A percentile compares a stretch with the other conserved stretches of the same genome.
These are phyloP conservation scores for Cyberlindnera subsufficiens DNA, from an alignment of 805 yeast species.

Conservation along the genomic window DNA sequence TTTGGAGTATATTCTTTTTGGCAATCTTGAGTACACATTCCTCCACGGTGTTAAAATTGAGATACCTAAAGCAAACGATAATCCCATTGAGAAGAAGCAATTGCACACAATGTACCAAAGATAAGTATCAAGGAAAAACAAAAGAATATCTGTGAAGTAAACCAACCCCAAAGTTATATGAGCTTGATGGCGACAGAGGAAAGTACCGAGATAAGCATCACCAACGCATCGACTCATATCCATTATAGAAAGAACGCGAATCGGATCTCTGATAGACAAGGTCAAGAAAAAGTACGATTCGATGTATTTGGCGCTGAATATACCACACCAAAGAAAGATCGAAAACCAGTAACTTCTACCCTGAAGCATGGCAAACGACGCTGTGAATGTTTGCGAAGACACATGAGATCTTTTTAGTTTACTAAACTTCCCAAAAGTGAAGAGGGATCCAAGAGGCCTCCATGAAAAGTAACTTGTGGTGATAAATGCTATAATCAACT, in stretches of 20 bases:
- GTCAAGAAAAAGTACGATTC: conserved; percentile 81
- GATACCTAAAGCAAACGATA: conserved; percentile 72
- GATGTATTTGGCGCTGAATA: conserved; percentile 59
- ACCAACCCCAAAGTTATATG: conserved; percentile 47
- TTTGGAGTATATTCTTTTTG: conserved; percentile 71
- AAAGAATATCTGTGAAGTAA: conserved; percentile 54
- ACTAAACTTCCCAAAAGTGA: conserved; percentile 27
- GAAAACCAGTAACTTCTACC: conserved; percentile 59
- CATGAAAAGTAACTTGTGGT: conserved; percentile 52
- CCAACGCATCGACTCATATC: conserved; percentile 57
- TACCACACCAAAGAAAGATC: conserved; percentile 58
- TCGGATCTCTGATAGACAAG: conserved; percentile 66
- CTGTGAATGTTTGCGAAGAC: conserved; percentile 56
- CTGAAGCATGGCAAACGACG: conserved; percentile 46
- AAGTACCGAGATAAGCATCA: conserved; percentile 46
- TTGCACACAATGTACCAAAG: conserved; percentile 83
- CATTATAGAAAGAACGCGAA: conserved; percentile 60
- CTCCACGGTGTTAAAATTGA: conserved; percentile 89
- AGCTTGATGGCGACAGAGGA: conserved; percentile 55
- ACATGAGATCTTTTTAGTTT: conserved; percentile 40
- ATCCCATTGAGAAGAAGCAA: conserved; percentile 61
- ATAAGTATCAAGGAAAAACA: conserved; percentile 78
- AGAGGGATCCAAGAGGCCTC: conserved; percentile 52
- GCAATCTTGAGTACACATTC: conserved; percentile 68
- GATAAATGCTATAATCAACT: conserved; percentile 50